A percentile compares a stretch with the other conserved stretches of the same genome.
phyloP scores from a whole-genome alignment of 2,329 filamentous ascomycete species.

The Colletotrichum shisoi region DNA sequence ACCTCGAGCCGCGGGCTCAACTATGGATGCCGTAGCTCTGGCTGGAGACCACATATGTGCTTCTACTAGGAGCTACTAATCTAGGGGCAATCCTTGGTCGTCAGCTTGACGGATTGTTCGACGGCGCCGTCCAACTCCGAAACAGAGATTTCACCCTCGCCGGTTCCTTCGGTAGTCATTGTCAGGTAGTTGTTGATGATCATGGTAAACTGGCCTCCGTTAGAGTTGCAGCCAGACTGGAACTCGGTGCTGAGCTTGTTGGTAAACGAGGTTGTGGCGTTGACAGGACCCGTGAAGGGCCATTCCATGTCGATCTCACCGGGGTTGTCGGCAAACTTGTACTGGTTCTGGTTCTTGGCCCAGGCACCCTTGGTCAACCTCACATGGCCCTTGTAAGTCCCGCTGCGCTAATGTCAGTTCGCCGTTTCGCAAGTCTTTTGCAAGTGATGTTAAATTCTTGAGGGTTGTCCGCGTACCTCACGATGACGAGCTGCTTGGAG shows the following conservation, averaged over 20 bases:
- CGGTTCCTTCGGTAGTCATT: background rate
- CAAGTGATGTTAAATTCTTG: background rate
- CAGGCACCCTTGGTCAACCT: conserved; percentile 4
- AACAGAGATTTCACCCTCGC: conserved; percentile 6
- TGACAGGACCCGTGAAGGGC: background rate
- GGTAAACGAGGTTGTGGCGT: background rate
- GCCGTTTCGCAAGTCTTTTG: background rate
- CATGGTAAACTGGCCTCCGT: conserved; percentile 1
- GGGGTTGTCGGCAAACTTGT: conserved; percentile 1
- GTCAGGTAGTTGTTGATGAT: conserved; percentile 13
- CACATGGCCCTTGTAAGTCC: conserved; percentile 4
- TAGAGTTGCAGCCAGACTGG: conserved; percentile 12
- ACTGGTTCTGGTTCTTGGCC: conserved; percentile 20
- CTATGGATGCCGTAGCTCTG: too few relatives aligned
- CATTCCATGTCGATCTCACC: conserved; percentile 1
- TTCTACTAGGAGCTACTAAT: too few relatives aligned
- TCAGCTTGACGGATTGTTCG: conserved; percentile 1
- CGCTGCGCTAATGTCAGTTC: background rate
- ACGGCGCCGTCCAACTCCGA: background rate
- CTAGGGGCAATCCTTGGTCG: background rate
- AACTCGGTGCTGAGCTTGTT: background rate
- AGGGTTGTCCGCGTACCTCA: background rate
- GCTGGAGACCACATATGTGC: too few relatives aligned
- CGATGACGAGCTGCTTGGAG: background rate
- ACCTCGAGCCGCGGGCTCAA: too few relatives aligned